Conservation (phyloP, 345 rosid genomes). For the Brassica rapa region DNA sequence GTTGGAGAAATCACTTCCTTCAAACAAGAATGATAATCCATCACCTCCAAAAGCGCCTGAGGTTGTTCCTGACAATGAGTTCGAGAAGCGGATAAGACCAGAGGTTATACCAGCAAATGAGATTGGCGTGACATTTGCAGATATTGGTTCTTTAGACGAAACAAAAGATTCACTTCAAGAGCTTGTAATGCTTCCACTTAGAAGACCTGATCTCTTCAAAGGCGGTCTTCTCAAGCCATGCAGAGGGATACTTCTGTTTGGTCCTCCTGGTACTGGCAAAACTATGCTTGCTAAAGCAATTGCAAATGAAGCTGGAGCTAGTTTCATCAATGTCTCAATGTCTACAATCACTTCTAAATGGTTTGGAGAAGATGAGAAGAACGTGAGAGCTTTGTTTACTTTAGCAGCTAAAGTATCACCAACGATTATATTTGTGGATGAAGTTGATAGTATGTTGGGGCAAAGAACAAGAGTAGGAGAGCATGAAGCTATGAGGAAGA, state of each 20-base stretch:
- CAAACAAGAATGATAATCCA: constrained; percentile 67
- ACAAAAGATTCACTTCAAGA: constrained; percentile 95
- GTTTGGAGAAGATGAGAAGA: constrained; percentile 99
- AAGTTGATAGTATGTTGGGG: constrained; percentile 99
- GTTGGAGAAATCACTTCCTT: constrained; percentile 59
- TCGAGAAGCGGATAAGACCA: constrained; percentile 56
- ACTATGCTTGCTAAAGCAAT: constrained; percentile 99
- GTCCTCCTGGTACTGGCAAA: constrained; percentile 99
- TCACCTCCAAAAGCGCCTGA: constrained; percentile 69
- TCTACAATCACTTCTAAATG: constrained; percentile 98
- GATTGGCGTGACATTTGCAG: constrained; percentile 95
- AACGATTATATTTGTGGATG: constrained; percentile 92
- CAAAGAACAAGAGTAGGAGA: constrained; percentile 94
- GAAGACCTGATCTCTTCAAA: constrained; percentile 93
- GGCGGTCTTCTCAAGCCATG: constrained; percentile 99
- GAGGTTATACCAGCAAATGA: constrained; percentile 86
- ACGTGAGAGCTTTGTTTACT: constrained; percentile 83
- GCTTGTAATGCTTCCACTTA: constrained; percentile 96
- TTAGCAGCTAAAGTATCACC: constrained; percentile 98
- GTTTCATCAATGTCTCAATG: constrained; percentile 98
- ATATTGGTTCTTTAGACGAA: constrained; percentile 91
- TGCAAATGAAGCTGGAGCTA: constrained; percentile 99
- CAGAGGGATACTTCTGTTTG: constrained; percentile 90
- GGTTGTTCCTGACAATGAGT: constrained; percentile 89
- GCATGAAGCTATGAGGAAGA: constrained; percentile 98